These are phyloP conservation scores for Pezicula radicicola DNA, from an alignment of 2,329 filamentous ascomycete species.

Conservation along the genomic window DNA sequence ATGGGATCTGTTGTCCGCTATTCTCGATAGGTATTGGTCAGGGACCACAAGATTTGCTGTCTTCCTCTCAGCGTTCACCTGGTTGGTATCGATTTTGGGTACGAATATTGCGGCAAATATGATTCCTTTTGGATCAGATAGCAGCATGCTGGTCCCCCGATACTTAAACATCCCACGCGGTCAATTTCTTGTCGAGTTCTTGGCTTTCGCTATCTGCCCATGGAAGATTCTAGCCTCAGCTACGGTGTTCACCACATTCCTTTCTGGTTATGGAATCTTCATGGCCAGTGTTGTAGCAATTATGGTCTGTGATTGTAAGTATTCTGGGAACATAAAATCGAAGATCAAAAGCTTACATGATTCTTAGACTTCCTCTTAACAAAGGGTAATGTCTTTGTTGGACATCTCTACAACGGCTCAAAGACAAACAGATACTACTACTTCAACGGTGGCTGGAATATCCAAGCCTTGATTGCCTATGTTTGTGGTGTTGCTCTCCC, in stretches of 20 bases:
- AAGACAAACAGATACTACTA: slow-evolving; percentile 30
- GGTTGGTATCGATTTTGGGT: slow-evolving; percentile 51
- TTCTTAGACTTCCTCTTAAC: slow-evolving; percentile 33
- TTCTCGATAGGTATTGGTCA: slow-evolving; percentile 23
- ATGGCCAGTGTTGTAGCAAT: slow-evolving; percentile 42
- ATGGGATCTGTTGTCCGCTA: slow-evolving; percentile 46
- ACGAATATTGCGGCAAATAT: slow-evolving; percentile 57
- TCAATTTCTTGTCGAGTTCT: slow-evolving; percentile 48
- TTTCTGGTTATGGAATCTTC: slow-evolving; percentile 62
- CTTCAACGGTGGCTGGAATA: slow-evolving; percentile 30
- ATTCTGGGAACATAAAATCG: not conserved
- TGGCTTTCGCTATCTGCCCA: slow-evolving; percentile 54
- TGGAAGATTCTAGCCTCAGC: slow-evolving; percentile 64
- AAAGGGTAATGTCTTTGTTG: slow-evolving; percentile 31
- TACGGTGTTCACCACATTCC: slow-evolving; percentile 57
- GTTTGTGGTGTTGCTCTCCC: slow-evolving; percentile 30
- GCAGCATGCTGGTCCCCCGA: slow-evolving; percentile 48
- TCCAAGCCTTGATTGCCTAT: slow-evolving; percentile 33
- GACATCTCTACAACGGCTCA: slow-evolving; percentile 29
- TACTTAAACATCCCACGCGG: slow-evolving; percentile 55
- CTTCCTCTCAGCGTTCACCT: slow-evolving; percentile 49
- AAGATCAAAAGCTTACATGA: slow-evolving; percentile 21
- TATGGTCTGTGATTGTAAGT: slow-evolving; percentile 24
- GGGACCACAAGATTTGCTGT: slow-evolving; percentile 35
- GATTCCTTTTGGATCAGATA: slow-evolving; percentile 50